A percentile compares a stretch with the other conserved stretches of the same genome.
Evolutionary conservation across 2,329 filamentous ascomycete species (phyloP).

Genomic region (Neofusicoccum kwambonambiense): DNA sequence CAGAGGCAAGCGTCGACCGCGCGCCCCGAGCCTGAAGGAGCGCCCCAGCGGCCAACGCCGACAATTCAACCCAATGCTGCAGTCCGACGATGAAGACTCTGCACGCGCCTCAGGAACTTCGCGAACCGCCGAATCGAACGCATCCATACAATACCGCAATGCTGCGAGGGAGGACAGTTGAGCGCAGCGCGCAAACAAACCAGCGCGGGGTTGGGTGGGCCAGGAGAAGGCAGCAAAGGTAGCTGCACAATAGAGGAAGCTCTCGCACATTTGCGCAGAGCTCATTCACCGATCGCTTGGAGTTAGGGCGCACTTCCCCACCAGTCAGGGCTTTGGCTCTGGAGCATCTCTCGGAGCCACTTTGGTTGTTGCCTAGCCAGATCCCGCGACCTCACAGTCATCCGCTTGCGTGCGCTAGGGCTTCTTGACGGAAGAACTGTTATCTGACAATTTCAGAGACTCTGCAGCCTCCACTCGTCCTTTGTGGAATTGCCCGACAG

Average conservation of each 20-base stretch:
- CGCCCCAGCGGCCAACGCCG: conserved; percentile 52
- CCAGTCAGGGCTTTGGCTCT: neutral
- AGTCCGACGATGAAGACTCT: neutral
- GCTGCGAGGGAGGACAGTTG: neutral
- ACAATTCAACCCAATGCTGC: conserved; percentile 37
- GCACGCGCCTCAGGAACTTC: neutral
- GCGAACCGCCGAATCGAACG: neutral
- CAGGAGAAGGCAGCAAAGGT: neutral
- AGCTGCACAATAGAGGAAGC: neutral
- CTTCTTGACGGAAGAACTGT: too few relatives aligned
- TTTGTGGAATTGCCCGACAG: neutral
- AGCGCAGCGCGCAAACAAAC: neutral
- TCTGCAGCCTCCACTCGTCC: neutral
- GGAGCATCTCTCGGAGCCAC: neutral
- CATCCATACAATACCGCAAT: neutral
- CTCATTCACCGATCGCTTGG: neutral
- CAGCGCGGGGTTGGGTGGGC: neutral
- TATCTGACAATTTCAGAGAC: neutral
- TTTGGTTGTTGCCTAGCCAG: neutral
- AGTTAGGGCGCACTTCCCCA: neutral
- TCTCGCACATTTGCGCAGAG: conserved; percentile 1
- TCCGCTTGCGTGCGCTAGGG: too few relatives aligned
- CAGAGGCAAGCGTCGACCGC: conserved; percentile 57
- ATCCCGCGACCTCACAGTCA: neutral
- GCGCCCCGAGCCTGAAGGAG: conserved; percentile 61